Evolutionary conservation across 768 basidiomycete genomes (phyloP).

Genomic region (Gloeostereum incarnatum): DNA sequence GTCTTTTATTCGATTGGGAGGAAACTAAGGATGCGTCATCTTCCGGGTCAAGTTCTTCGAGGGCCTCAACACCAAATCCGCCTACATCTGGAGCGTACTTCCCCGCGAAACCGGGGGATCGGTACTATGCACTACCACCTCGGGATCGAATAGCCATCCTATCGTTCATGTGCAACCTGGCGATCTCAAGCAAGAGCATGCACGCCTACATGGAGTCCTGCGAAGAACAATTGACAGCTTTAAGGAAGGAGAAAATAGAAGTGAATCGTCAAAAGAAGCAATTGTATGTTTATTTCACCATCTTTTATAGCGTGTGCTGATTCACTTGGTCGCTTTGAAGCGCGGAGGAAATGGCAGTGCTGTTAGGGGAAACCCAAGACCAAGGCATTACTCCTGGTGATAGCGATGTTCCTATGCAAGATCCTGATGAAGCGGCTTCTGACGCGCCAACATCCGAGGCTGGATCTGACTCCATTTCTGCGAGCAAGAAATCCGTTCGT

Average conservation of each 20-base stretch:
- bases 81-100: conserved; percentile 25
- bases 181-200: conserved; percentile 82
- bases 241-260: conserved; percentile 94
- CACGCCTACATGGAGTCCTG: conserved; percentile 86
- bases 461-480: conserved; percentile 50
- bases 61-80: conserved; percentile 35
- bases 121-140: conserved; percentile 66
- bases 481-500: conserved; percentile 32
- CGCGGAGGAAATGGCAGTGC: conserved; percentile 63
- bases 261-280: conserved; percentile 86
- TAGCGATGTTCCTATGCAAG: conserved; percentile 53
- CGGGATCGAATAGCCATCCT: conserved; percentile 81
- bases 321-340: conserved; percentile 24
- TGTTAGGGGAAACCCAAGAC: conserved; percentile 50
- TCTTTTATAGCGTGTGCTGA: conserved; percentile 1
- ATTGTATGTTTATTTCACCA: conserved; percentile 46
- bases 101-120: conserved; percentile 47
- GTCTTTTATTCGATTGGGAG: conserved; percentile 65
- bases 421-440: conserved; percentile 53
- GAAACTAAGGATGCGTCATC: conserved; percentile 28
- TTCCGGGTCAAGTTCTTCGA: conserved; percentile 36
- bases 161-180: conserved; percentile 83
- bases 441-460: no score
- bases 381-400: conserved; percentile 32
- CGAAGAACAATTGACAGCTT: conserved; percentile 82